phyloP scores from a whole-genome alignment of 2,329 filamentous ascomycete species.

The Tolypocladium ophioglossoides region DNA sequence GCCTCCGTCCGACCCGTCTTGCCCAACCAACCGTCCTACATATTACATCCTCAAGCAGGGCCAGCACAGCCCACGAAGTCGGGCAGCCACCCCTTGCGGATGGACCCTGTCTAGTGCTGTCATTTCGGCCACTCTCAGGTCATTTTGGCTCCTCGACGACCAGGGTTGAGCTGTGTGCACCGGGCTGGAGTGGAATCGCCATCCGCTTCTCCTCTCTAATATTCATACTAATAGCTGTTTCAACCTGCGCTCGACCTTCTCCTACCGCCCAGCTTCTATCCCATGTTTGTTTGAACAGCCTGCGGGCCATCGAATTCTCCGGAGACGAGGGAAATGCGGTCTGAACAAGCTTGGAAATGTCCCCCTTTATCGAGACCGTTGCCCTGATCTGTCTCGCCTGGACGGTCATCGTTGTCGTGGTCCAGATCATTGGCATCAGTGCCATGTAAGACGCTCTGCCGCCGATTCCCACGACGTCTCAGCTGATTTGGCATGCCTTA shows the following conservation, averaged over 20 bases:
- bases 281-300: neutral
- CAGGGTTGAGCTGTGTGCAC: neutral
- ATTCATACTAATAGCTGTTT: neutral
- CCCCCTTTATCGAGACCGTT: slow-evolving; percentile 21
- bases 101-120: neutral
- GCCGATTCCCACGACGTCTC: neutral
- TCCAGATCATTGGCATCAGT: slow-evolving; percentile 45
- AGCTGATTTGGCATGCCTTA: slow-evolving; percentile 9
- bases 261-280: neutral
- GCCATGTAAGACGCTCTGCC: slow-evolving; percentile 35
- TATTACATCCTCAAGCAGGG: neutral
- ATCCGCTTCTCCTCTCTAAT: neutral
- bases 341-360: slow-evolving; percentile 12
- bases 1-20: neutral
- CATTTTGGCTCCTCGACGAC: neutral
- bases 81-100: neutral
- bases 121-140: neutral
- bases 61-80: neutral
- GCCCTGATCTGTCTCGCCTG: slow-evolving; percentile 42
- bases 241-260: neutral
- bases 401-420: slow-evolving; percentile 38
- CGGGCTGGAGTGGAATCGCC: neutral
- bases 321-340: slow-evolving; percentile 3
- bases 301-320: neutral
- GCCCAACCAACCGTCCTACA: neutral